Base-by-base conservation (phyloP, 2,329 filamentous ascomycete species). In the Colletotrichum sp. region DNA sequence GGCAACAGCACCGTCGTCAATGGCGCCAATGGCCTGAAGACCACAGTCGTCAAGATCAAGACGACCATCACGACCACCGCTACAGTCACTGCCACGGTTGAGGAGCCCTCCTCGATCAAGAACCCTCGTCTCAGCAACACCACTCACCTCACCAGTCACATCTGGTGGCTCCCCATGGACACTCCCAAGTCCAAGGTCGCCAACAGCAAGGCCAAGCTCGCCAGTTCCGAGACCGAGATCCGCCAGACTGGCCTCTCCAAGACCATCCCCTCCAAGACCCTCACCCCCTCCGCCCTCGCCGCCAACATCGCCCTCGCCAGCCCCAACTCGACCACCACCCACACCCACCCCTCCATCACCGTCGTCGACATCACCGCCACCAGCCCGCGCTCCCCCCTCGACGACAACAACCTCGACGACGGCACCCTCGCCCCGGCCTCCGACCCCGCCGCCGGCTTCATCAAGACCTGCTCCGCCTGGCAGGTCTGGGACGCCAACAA, bases 401-500 rank as follows among this genome's bases (percentile, higher is more conserved):
- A 16, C 24, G 14, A 16, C 26, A 30, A 61, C 63, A 28, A 21
- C 38, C 14, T 13, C 24, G 43, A 16, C 26, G 26, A 13, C 62
- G 16, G 16, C 6, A 61, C 18, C 58, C 18, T 43, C 18, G 9
- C 24, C 63, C 28, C 63, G 26, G 63, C 48, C 38, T 34, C 36
- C 34, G 14, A 24, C 7, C 69, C 36, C 34, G 28, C 55, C 12
- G 34, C 36, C 5, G 52, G 63, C 63, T 68, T 66, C 21, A 24
- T 36, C 63, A 72, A 68, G 34, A 68, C 69, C 16, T 72, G 69
- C 69, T 8, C 36, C 21, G 10, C 63, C 32, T 72, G 69, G 69
- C 24, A 26, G 13, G 34, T 71, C 69, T 71, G 69, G 69, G 69
- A 67, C 21, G 24, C 55, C 26, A 43, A 48, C 52, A 61, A 67